phyloP scores from a whole-genome alignment of 2,329 filamentous ascomycete species.

The Cladosporium sphaerospermum region DNA sequence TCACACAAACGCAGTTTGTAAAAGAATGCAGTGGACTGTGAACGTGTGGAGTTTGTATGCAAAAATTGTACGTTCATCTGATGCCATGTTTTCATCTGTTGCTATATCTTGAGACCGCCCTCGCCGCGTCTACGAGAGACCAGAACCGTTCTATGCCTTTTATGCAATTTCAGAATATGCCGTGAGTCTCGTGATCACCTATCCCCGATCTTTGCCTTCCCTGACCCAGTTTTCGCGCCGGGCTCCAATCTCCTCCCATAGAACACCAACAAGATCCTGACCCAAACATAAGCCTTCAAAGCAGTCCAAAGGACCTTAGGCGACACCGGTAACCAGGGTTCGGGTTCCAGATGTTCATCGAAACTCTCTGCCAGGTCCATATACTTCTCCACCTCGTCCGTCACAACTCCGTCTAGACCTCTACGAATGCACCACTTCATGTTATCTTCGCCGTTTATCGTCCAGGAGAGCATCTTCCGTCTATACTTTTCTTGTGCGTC shows the following conservation, averaged over 20 bases:
- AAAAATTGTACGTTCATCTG: too few species aligned
- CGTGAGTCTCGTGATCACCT: too few species aligned
- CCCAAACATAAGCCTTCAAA: constrained; percentile 3
- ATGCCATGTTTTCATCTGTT: too few species aligned
- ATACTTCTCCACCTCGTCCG: constrained; percentile 70
- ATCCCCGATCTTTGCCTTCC: too few species aligned
- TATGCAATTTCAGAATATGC: too few species aligned
- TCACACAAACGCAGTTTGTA: too few species aligned
- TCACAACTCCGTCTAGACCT: constrained; percentile 72
- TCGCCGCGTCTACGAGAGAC: too few species aligned
- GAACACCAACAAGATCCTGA: constrained; percentile 1
- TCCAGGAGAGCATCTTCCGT: constrained; percentile 72
- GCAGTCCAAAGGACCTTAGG: constrained; percentile 7
- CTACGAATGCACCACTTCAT: constrained; percentile 75
- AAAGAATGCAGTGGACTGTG: too few species aligned
- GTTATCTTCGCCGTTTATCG: constrained; percentile 68
- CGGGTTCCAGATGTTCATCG: constrained; percentile 31
- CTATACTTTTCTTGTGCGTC: constrained; percentile 33
- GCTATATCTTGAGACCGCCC: too few species aligned
- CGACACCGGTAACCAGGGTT: constrained; percentile 24
- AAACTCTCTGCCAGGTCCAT: constrained; percentile 51
- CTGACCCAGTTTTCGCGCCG: too few species aligned
- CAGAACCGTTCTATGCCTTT: too few species aligned
- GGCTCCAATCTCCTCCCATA: background rate
- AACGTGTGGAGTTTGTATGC: too few species aligned